Base-by-base conservation (phyloP, 768 basidiomycete genomes). In the Pleurotus platypus region DNA sequence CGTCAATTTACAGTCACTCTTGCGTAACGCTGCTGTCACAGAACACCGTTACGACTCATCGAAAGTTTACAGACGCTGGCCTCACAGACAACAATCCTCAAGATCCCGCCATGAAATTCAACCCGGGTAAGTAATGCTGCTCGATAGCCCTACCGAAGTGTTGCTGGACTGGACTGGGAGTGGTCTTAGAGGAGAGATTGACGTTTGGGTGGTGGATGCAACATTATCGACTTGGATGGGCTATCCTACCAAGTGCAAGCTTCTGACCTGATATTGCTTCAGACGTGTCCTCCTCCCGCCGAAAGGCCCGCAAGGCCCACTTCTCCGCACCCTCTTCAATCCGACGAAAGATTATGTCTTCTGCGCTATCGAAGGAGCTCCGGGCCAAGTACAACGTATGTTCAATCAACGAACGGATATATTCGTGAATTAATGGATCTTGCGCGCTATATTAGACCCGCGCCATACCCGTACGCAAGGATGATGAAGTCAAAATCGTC, bases 301-400 rank as follows among this genome's bases (percentile, higher is more conserved):
- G 97, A 85, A 98, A 98, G 86, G 85, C 89, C 68, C 93, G 94
- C 80, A 98, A 97, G 86, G 90, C 90, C 64, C 97, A 99, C 84
- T 98, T 98, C 77, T 82, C 82, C 54, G 96, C 96, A 43, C 92
- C 96, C 49, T 98, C 96, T 46, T 94, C 92, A 49, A 79, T 92
- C 67, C 92, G 96, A 73, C 89, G 97, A 73, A 94, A 92, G 78
- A 94, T 98, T 67, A 98, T 99, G 97, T 94, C 92, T 62, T 93
- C 96, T 58, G 80, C 94, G 50, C 86, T 99, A 59, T 88, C 91
- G 60, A 98, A 97, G 81, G 96, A 98, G 67, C 88, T 99, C 66
- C 86, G 94, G 63, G 78, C 71, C 72, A 93, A 98, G 79, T 79
- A 98, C 82, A 89, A 87, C 74, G 94, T 96, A 70, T 66, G 90